Evolutionary conservation across 2,329 filamentous ascomycete genomes (phyloP), one percentile per base, ranked within the genome.

Genomic region (Gaeumannomyces sp.): DNA sequence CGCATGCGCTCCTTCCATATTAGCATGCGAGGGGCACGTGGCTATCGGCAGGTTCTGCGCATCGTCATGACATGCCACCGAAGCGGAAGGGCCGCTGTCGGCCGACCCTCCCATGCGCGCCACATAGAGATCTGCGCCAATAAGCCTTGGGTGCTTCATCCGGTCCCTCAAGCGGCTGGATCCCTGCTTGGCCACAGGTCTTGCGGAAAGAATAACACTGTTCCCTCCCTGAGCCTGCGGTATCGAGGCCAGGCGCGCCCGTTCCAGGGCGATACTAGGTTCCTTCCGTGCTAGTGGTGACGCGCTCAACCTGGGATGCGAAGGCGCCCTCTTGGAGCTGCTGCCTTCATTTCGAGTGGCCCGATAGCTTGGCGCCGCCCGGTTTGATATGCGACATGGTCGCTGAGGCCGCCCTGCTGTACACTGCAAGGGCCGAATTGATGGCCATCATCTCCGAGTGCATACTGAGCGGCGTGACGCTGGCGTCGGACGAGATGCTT

Each of bases 401-500:
- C 62, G 78, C 76, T 71, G 78, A 69, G 35, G 27, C 61, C 29
- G n/a, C 10, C 61, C 76, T 77, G 68, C 74, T 77, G 63, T 78
- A 62, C 61, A 22, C 22, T 14, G 27, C 73, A 63, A 83, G 77
- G 59, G 81, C 80, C 33, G 78, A 79, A 69, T 80, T 78, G 70
- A 85, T 81, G 33, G 81, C 81, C 80, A 83, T 83, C 80, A 83
- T 84, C 75, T 84, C 81, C 4, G 79, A 79, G 69, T 84, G 81
- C 79, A 84, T 82, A 22, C 76, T 80, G 25, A 84, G 73, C 13
- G 77, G 29, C 29, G 29, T 29, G 29, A 29, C 29, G 29, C 29
- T 29, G 29, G 29, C 6, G 29, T 29, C 29, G 29, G 29, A 6
- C 5, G 35, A 38, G 35, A 38, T 38, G 35, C 35, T 19, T 16